A percentile compares a stretch with the other conserved stretches of the same genome.
phyloP scores from a whole-genome alignment of 2,329 filamentous ascomycete species.

The Lasiodiplodia sp. region DNA sequence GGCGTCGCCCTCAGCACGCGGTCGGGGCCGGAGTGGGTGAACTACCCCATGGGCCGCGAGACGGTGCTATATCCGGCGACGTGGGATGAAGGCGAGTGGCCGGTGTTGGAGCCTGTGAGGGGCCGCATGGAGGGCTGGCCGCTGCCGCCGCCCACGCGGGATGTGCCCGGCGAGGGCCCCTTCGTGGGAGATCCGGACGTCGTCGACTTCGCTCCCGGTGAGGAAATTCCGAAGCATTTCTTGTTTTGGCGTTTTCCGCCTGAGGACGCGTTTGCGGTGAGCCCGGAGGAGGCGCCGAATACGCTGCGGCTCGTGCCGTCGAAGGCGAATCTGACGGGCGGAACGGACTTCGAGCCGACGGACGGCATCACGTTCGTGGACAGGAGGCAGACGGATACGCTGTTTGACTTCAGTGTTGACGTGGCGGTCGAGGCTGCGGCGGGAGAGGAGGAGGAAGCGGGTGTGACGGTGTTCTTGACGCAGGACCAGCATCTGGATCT shows the following conservation, averaged over 20 bases:
- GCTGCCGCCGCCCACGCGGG: conserved; percentile 47
- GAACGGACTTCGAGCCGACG: conserved; percentile 58
- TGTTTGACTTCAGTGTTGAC: conserved; percentile 60
- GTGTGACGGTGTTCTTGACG: conserved; percentile 61
- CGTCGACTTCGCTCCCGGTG: conserved; percentile 55
- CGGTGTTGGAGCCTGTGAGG: conserved; percentile 48
- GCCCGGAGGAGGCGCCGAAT: conserved; percentile 50
- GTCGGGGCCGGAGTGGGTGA: conserved; percentile 41
- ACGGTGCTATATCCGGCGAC: conserved; percentile 58
- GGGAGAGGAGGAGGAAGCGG: conserved; percentile 57
- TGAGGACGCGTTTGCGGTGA: conserved; percentile 55
- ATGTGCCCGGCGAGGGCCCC: conserved; percentile 51
- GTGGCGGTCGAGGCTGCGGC: conserved; percentile 52
- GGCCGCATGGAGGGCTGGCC: conserved; percentile 55
- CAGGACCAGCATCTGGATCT: conserved; percentile 60
- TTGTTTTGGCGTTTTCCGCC: conserved; percentile 64
- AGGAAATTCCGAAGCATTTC: conserved; percentile 60
- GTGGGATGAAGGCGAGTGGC: conserved; percentile 54
- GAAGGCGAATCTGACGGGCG: conserved; percentile 61
- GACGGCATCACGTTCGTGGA: conserved; percentile 62
- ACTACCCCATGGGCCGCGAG: conserved; percentile 62
- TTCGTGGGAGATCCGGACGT: conserved; percentile 53
- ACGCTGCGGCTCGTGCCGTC: conserved; percentile 59
- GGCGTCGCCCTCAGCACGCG: conserved; percentile 45
- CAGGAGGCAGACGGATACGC: conserved; percentile 62